phyloP scores from a whole-genome alignment of 2,329 filamentous ascomycete genomes.

The Scedosporium minutisporum region DNA sequence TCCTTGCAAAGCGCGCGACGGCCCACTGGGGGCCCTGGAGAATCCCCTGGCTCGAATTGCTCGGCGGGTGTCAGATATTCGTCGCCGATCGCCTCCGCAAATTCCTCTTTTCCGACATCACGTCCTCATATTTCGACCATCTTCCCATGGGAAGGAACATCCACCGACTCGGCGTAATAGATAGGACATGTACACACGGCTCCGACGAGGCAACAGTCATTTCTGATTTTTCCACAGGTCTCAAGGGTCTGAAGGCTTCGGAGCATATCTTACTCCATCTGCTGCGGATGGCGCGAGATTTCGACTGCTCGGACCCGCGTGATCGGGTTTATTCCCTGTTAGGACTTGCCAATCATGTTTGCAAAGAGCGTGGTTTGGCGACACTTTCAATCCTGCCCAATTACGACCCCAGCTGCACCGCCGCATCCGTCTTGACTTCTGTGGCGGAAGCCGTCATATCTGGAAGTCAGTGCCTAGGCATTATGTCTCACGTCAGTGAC shows the following conservation, averaged over 20 bases:
- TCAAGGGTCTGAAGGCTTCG: background rate
- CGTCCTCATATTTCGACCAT: background rate
- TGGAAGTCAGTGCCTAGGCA: background rate
- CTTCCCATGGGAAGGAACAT: background rate
- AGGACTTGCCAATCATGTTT: background rate
- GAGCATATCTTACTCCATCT: background rate
- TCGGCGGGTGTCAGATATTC: background rate
- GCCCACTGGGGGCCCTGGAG: background rate
- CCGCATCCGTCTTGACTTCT: background rate
- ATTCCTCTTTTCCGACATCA: background rate
- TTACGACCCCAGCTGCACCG: background rate
- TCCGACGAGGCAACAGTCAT: background rate
- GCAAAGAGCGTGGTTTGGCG: background rate
- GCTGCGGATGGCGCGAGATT: background rate
- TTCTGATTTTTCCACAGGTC: background rate
- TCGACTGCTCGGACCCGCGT: background rate
- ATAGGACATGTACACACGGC: background rate
- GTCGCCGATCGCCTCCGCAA: background rate
- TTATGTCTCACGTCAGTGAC: background rate
- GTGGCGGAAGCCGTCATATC: background rate
- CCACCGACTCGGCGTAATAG: background rate
- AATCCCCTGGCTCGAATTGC: background rate
- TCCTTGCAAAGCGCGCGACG: background rate
- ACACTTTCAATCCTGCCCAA: background rate
- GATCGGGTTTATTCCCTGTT: background rate